Evolutionary conservation across 177 flowering plant species (phyloP), one percentile per base, ranked within the genome.

Genomic region (Vitis hybrid): DNA sequence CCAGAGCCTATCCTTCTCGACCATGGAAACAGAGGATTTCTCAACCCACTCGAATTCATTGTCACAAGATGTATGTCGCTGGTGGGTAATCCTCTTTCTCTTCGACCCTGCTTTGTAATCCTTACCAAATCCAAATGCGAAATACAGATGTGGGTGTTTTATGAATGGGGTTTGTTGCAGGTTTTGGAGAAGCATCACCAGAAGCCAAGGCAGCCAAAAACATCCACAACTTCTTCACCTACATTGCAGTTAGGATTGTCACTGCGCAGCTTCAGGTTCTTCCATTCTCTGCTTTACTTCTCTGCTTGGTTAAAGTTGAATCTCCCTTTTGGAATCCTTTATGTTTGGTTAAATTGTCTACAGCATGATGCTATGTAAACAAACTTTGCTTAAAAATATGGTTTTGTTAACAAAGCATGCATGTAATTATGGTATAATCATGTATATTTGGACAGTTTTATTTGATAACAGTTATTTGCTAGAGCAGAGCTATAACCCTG

Each of bases 161-260:
- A 11, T 52, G 48, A 8, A 3, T 51, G n/a, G 56, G 67, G 3
- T 70, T 62, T 60, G 23, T 70, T 73, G 60, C 74, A 93, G 98
- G 98, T 49, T 90, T 89, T 72, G 98, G 93, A 60, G 98, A 89
- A 80, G 93, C 91, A 58, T 93, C 98, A n/a, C 98, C 98, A 6
- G 98, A 93, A 77, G 83, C 86, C 0, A 90, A 91, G 78, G 95
- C 93, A 34, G 91, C 94, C 6, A 78, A 71, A 1, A 83, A 91
- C 77, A 86, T 93, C 55, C 97, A 91, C 60, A 76, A 86, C 65
- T 91, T 93, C 78, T 93, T 93, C 85, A 93, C 85, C 8, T 93
- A 80, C 62, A 60, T 86, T 23, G 97, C 98, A 6, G 95, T 93
- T 15, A 80, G 78, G 74, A 86, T 93, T 15, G 97, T 93, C 76